Conservation (phyloP, 2,329 filamentous ascomycete genomes). For the Aspergillus intermedius region DNA sequence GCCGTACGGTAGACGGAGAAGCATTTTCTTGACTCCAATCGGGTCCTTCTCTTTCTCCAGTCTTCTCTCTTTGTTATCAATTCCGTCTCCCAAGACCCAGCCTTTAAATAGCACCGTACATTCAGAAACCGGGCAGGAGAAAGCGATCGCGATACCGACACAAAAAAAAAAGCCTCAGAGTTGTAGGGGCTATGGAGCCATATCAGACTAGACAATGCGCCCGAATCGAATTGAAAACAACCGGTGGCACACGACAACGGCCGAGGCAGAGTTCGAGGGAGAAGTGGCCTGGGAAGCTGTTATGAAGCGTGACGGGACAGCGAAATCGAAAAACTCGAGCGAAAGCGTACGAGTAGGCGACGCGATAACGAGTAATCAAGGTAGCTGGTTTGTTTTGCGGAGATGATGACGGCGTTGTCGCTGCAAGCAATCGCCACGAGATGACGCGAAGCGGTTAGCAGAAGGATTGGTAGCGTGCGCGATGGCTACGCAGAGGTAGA, state of each 20-base stretch:
- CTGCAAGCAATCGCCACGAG: constrained; percentile 1
- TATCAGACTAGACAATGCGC: background rate
- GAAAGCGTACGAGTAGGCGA: background rate
- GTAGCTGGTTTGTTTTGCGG: background rate
- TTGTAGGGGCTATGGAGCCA: constrained; percentile 1
- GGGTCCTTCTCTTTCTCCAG: constrained; percentile 4
- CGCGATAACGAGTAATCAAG: background rate
- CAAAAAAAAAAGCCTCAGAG: background rate
- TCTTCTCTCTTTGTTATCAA: background rate
- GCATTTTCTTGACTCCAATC: constrained; percentile 28
- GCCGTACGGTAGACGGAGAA: constrained; percentile 44
- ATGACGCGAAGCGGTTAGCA: constrained; percentile 2
- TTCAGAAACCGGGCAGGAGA: background rate
- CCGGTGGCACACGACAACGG: background rate
- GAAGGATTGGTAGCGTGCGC: background rate
- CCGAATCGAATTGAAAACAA: background rate
- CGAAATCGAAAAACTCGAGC: background rate
- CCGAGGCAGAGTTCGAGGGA: background rate
- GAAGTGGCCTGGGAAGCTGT: background rate
- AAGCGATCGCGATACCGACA: background rate
- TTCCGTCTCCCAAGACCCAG: background rate
- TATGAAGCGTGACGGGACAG: background rate
- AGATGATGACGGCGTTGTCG: background rate
- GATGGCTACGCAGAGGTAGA: background rate
- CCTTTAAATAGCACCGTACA: background rate